Evolutionary conservation across 306 rosid species (phyloP), one percentile per base, ranked within the genome.

Genomic region (Macrotyloma uniflorum): DNA sequence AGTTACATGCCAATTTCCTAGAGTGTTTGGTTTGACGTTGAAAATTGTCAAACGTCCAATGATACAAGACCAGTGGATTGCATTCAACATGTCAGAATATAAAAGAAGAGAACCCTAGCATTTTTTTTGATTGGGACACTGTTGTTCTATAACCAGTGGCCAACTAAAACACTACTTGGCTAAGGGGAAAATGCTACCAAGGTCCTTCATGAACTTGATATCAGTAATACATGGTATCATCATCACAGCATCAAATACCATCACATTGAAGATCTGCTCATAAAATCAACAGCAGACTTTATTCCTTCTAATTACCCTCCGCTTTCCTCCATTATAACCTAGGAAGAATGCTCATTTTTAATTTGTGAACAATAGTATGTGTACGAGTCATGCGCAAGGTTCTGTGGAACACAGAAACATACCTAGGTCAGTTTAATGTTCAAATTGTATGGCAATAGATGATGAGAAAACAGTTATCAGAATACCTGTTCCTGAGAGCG

Each of bases 401-500:
- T 90, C 98, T 94, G 90, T 87, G 86, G 36, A 82, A 32, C 74
- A 67, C 46, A 14, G 2, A 58, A 75, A 81, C 8, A 50, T 57
- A 43, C 38, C 72, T 14, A 77, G n/a, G 74, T 80, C 75, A 19
- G 40, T 55, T 64, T 70, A 62, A 78, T 40, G 74, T 12, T 65
- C 26, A 22, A 23, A 64, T 57, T 24, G 2, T 14, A 55, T 26
- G 50, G 11, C 63, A 36, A 42, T 42, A 58, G 36, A 23, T 54
- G 67, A 63, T 14, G n/a, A 46, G 45, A 73, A 72, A 58, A 51
- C 2, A 23, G 67, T 63, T 67, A 46, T 61, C 42, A 22, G 63
- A 33, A 57, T 88, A 92, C 98, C 98, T 95, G 98, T 88, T 92
- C 98, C 76, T 91, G 98, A 8, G 98, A 91, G 66, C 97, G 96